Conservation (phyloP, 2,329 filamentous ascomycete genomes). For the Pseudofabraea citricarpa region DNA sequence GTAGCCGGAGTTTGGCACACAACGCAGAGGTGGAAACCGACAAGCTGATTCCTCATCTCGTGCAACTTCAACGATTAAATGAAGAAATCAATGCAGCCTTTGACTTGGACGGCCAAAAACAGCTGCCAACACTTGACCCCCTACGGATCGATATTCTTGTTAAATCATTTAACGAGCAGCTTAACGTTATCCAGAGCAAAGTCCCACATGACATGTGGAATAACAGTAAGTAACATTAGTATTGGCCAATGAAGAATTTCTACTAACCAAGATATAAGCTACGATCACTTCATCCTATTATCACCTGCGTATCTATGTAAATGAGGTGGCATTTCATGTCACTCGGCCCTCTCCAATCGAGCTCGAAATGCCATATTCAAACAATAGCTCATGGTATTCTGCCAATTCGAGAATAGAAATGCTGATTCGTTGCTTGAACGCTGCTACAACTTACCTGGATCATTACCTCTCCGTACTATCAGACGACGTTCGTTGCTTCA, state of each 20-base stretch:
- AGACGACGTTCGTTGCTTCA: slow-evolving; percentile 2
- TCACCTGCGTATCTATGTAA: slow-evolving; percentile 15
- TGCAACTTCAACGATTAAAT: slow-evolving; percentile 19
- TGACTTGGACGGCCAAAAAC: slow-evolving; percentile 16
- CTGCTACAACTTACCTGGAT: slow-evolving; percentile 16
- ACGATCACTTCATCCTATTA: slow-evolving; percentile 12
- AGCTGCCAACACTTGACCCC: slow-evolving; percentile 15
- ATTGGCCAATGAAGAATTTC: background rate
- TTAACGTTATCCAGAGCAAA: slow-evolving; percentile 16
- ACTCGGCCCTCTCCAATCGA: slow-evolving; percentile 3
- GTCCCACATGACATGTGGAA: slow-evolving; percentile 18
- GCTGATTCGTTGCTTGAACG: slow-evolving; percentile 13
- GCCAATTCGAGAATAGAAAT: slow-evolving; percentile 12
- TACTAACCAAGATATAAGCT: slow-evolving; percentile 4
- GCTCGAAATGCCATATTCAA: background rate
- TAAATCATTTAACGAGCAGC: slow-evolving; percentile 18
- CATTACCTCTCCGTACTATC: slow-evolving; percentile 8
- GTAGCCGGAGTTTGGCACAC: slow-evolving; percentile 15
- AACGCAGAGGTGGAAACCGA: slow-evolving; percentile 17
- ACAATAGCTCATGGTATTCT: slow-evolving; percentile 13
- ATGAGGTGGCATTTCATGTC: slow-evolving; percentile 22
- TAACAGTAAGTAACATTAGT: slow-evolving; percentile 14
- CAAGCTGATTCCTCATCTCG: slow-evolving; percentile 18
- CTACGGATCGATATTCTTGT: slow-evolving; percentile 19
- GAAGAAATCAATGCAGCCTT: slow-evolving; percentile 24